These are phyloP conservation scores for Sclerotiophoma versabilis DNA, from an alignment of 2,329 filamentous ascomycete species.

Conservation along the genomic window DNA sequence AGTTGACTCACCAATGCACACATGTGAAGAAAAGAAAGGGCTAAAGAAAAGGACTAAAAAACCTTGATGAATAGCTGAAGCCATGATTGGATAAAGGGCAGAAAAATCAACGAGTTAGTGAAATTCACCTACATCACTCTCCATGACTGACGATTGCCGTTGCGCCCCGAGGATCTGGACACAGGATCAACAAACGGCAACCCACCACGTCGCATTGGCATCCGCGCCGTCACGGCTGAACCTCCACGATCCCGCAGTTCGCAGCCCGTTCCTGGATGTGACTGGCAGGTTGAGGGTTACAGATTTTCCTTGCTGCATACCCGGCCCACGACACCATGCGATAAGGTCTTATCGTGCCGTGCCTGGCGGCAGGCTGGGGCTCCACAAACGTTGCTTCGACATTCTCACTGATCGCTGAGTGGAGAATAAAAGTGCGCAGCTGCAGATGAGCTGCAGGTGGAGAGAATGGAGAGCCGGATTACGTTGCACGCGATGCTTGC, in stretches of 20 bases:
- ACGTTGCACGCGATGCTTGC: constrained; percentile 21
- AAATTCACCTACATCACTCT: constrained; percentile 15
- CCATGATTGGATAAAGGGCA: constrained; percentile 5
- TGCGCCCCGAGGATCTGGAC: constrained; percentile 17
- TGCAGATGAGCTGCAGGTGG: constrained; percentile 23
- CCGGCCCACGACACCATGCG: constrained; percentile 27
- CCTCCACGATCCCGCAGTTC: constrained; percentile 11
- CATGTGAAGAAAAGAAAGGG: neutral
- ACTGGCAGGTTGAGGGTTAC: constrained; percentile 20
- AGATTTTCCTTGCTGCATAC: constrained; percentile 32
- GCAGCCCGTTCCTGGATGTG: constrained; percentile 9
- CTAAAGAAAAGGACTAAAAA: constrained; percentile 8
- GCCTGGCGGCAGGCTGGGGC: constrained; percentile 22
- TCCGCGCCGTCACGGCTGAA: constrained; percentile 17
- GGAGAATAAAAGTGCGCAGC: constrained; percentile 26
- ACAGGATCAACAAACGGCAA: constrained; percentile 23
- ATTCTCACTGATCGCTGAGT: constrained; percentile 23
- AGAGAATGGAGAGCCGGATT: constrained; percentile 14
- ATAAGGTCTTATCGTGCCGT: constrained; percentile 34
- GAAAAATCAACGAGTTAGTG: neutral
- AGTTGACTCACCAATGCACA: constrained; percentile 6
- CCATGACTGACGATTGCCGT: constrained; percentile 14
- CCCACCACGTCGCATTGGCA: constrained; percentile 30
- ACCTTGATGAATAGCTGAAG: neutral
- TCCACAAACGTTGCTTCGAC: constrained; percentile 33